phyloP scores from a whole-genome alignment of 2,329 filamentous ascomycete genomes.

The Curvularia sp. region DNA sequence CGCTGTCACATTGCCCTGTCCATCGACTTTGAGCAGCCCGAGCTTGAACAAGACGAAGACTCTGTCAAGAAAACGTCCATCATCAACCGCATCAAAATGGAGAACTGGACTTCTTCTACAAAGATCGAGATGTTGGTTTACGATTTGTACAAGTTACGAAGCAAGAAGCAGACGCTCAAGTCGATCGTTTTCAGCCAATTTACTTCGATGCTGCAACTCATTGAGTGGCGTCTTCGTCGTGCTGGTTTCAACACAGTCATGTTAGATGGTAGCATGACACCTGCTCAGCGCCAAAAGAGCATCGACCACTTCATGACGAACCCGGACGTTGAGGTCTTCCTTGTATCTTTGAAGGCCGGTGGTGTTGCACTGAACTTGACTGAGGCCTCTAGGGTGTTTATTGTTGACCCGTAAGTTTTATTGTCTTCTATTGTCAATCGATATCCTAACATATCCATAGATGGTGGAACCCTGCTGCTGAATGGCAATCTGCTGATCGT shows the following conservation, averaged over 20 bases:
- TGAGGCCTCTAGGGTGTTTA: constrained; percentile 93
- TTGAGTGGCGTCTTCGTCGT: constrained; percentile 93
- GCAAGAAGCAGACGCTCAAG: constrained; percentile 91
- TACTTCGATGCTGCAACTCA: constrained; percentile 94
- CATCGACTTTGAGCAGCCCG: constrained; percentile 93
- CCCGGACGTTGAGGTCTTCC: constrained; percentile 90
- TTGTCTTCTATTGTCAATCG: background rate
- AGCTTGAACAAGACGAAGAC: constrained; percentile 89
- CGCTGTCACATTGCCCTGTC: constrained; percentile 87
- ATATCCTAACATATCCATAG: constrained; percentile 55
- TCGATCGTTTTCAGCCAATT: constrained; percentile 98
- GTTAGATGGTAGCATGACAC: constrained; percentile 97
- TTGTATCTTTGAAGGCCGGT: constrained; percentile 94
- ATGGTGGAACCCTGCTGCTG: constrained; percentile 99
- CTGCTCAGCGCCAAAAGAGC: constrained; percentile 87
- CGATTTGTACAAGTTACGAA: constrained; percentile 89
- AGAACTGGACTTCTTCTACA: constrained; percentile 96
- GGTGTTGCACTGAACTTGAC: constrained; percentile 95
- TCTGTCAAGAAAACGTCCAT: constrained; percentile 94
- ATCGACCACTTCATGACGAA: constrained; percentile 98
- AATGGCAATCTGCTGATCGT: constrained; percentile 94
- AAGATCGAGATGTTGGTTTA: constrained; percentile 98
- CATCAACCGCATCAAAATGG: constrained; percentile 98
- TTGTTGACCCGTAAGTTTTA: constrained; percentile 84
- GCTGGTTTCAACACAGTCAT: constrained; percentile 99